phyloP scores from a whole-genome alignment of 495 filamentous ascomycete genomes.

The Parathielavia appendiculata region DNA sequence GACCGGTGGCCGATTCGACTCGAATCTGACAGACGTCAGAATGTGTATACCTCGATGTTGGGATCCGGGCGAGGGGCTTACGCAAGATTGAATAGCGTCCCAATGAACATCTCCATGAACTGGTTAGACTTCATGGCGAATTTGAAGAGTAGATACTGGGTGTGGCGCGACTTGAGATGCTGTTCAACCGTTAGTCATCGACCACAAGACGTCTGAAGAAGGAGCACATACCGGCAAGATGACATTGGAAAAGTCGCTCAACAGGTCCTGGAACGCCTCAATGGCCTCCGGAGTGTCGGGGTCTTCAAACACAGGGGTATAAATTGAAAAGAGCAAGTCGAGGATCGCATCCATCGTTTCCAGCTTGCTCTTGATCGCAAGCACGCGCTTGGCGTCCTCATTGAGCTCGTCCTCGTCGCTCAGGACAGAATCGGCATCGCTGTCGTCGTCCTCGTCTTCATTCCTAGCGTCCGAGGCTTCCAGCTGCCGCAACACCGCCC shows the following conservation, averaged over 20 bases:
- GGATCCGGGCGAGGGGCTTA: conserved; percentile 5
- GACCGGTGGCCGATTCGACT: conserved; percentile 56
- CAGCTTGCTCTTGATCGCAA: conserved; percentile 70
- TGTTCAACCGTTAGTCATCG: conserved; percentile 13
- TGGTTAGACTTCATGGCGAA: conserved; percentile 72
- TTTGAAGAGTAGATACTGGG: conserved; percentile 66
- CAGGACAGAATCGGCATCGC: conserved; percentile 49
- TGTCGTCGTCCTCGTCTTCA: conserved; percentile 57
- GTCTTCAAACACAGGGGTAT: conserved; percentile 60
- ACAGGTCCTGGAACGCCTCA: conserved; percentile 61
- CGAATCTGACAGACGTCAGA: conserved; percentile 32
- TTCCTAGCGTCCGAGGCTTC: conserved; percentile 34
- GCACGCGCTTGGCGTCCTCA: conserved; percentile 44
- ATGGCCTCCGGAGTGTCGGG: conserved; percentile 45
- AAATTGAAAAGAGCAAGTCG: conserved; percentile 80
- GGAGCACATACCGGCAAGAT: conserved; percentile 83
- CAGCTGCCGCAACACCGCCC: conserved; percentile 43
- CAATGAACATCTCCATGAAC: conserved; percentile 73
- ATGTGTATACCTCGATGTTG: not conserved
- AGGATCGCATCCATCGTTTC: conserved; percentile 91
- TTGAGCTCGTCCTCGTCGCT: conserved; percentile 47
- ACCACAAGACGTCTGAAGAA: no score
- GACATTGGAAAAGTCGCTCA: conserved; percentile 75
- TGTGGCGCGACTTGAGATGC: conserved; percentile 33
- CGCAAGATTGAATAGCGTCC: conserved; percentile 62